Evolutionary conservation across 192 early-diverging fungal genomes (phyloP), one percentile per base, ranked within the genome.

Genomic region (Rhizophagus sp.): DNA sequence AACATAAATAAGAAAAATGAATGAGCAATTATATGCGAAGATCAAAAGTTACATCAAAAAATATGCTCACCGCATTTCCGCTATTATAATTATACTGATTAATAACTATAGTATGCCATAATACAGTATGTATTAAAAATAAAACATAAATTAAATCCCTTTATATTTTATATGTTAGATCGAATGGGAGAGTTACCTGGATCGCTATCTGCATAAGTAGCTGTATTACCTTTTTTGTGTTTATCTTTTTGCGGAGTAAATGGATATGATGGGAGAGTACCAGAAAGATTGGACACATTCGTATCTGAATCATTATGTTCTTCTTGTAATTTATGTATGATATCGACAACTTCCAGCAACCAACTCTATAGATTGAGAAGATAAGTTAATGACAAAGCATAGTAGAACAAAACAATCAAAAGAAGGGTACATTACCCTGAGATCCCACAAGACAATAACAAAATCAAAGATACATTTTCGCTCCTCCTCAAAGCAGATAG

Each of bases 381-480:
- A 50, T 65, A 76, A 76, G 75, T 76, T 76, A 50, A 39, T 64
- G 57, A n/a, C 15, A 76, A 76, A 65, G 33, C 33, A 34, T 47
- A 27, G 9, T 12, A 66, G 33, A 76, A 41, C 22, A 47, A 61
- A 64, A 41, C 9, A 65, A 0, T 65, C 10, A 4, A 33, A 12
- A 44, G 12, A 61, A 19, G 8, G 27, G 34, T 47, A 76, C 7
- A 36, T 71, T 76, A 65, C 75, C 75, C 17, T 65, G n/a, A 76
- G 62, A 76, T 76, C 63, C 75, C 75, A 76, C 9, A 76, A 50
- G 39, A 65, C 24, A 50, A 76, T 62, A 76, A 76, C 62, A 64
- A 76, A 76, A 65, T 76, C 62, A 44, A 76, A 76, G 3, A 76
- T 25, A n/a, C 8, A 19, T 22, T 19, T 76, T 6, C 75, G 30